phyloP scores from a whole-genome alignment of 2,329 filamentous ascomycete genomes.

The Microdochium bolleyi region DNA sequence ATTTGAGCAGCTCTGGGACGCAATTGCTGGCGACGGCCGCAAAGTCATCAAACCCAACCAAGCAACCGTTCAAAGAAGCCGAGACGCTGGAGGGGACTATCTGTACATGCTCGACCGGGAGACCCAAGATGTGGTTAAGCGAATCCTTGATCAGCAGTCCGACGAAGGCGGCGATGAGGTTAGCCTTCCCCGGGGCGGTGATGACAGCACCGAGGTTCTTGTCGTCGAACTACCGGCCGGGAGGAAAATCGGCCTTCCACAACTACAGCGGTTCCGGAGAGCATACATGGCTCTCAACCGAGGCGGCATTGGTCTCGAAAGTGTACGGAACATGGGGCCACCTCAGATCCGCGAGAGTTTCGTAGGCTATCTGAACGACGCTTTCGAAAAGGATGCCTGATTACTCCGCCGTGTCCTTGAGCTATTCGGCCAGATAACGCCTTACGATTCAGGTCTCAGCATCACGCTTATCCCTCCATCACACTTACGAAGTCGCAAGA shows the following conservation, averaged over 20 bases:
- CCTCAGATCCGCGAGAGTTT: slow-evolving; percentile 54
- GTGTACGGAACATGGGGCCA: slow-evolving; percentile 43
- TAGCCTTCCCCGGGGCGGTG: slow-evolving; percentile 28
- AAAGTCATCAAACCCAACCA: slow-evolving; percentile 66
- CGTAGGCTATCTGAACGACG: slow-evolving; percentile 58
- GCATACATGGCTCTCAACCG: slow-evolving; percentile 73
- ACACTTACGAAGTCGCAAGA: background rate
- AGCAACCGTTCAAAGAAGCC: slow-evolving; percentile 58
- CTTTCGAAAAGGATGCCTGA: slow-evolving; percentile 51
- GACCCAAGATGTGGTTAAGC: slow-evolving; percentile 68
- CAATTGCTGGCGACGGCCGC: slow-evolving; percentile 53
- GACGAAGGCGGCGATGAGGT: slow-evolving; percentile 58
- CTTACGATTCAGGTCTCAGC: background rate
- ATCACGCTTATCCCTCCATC: background rate
- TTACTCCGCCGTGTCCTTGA: background rate
- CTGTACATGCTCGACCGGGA: slow-evolving; percentile 72
- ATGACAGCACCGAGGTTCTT: slow-evolving; percentile 34
- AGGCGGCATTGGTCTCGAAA: slow-evolving; percentile 54
- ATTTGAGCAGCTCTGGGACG: slow-evolving; percentile 67
- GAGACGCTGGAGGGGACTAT: slow-evolving; percentile 63
- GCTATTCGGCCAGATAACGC: no score
- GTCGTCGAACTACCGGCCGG: slow-evolving; percentile 56
- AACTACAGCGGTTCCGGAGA: slow-evolving; percentile 68
- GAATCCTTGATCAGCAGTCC: slow-evolving; percentile 60
- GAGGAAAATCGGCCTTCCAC: slow-evolving; percentile 60